phyloP scores from a whole-genome alignment of 2,329 filamentous ascomycete genomes.

The Verticillium longisporum region DNA sequence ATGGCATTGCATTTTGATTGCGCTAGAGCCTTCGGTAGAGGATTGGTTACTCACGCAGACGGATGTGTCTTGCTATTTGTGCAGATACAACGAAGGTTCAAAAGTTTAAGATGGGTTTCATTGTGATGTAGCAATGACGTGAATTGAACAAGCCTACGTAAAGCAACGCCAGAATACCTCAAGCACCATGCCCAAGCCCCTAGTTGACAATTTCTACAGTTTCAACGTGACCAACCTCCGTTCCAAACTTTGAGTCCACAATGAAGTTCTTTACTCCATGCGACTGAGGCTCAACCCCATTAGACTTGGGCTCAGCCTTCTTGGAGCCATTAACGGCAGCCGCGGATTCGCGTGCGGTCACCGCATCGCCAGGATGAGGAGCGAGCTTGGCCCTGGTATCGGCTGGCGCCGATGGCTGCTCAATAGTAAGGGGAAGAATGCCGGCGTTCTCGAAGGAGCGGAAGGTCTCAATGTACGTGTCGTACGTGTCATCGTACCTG shows the following conservation, averaged over 20 bases:
- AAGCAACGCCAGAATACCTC: neutral
- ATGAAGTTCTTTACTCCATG: neutral
- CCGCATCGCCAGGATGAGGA: neutral
- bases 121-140: neutral
- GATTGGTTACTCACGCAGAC: neutral
- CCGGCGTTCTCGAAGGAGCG: slow-evolving; percentile 10
- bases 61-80: neutral
- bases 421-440: slow-evolving; percentile 1
- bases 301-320: neutral
- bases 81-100: neutral
- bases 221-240: neutral
- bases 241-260: neutral
- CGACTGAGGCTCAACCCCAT: neutral
- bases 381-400: neutral
- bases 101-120: neutral
- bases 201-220: neutral
- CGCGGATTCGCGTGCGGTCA: neutral
- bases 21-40: neutral
- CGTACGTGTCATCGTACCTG: slow-evolving; percentile 8
- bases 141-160: neutral
- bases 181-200: neutral
- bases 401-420: neutral
- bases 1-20: neutral
- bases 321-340: neutral
- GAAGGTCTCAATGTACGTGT: slow-evolving; percentile 8